Evolutionary conservation across 768 basidiomycete species (phyloP).

Genomic region (Macrolepiota dolichaula): DNA sequence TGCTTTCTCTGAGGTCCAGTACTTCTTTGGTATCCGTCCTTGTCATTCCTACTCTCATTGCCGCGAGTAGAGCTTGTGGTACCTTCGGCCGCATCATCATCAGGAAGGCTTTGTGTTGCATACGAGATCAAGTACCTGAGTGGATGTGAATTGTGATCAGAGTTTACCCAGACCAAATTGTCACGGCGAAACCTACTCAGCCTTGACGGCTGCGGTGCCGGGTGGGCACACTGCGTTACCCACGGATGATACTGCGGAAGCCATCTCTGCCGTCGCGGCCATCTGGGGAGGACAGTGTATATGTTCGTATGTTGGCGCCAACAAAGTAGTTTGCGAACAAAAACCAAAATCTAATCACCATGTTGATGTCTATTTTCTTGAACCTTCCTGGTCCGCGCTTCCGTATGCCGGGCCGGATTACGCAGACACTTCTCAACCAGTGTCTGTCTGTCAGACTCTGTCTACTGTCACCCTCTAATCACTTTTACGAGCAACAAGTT

Average conservation of each 20-base stretch:
- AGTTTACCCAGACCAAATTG: background rate
- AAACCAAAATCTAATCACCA: background rate
- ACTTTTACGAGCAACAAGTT: background rate
- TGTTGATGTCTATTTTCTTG: background rate
- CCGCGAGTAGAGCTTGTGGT: conserved; percentile 34
- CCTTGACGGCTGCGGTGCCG: conserved; percentile 36
- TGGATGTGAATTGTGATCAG: background rate
- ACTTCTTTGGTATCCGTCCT: conserved; percentile 15
- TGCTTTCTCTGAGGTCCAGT: conserved; percentile 27
- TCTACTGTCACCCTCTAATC: background rate
- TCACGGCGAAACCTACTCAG: conserved; percentile 28
- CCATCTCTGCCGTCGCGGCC: background rate
- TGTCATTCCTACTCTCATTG: conserved; percentile 17
- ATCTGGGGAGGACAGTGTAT: background rate
- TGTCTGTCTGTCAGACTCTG: background rate
- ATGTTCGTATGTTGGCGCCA: background rate
- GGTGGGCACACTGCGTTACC: conserved; percentile 16
- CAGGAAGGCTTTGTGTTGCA: conserved; percentile 22
- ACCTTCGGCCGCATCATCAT: conserved; percentile 60
- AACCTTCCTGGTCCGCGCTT: background rate
- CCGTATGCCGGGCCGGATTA: background rate
- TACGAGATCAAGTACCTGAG: conserved; percentile 31
- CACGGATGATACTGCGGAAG: background rate
- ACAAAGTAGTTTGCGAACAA: background rate
- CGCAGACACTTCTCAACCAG: background rate